Evolutionary conservation across 371 early-diverging fungal genomes (phyloP).

Genomic region (Mucor velutinosus): DNA sequence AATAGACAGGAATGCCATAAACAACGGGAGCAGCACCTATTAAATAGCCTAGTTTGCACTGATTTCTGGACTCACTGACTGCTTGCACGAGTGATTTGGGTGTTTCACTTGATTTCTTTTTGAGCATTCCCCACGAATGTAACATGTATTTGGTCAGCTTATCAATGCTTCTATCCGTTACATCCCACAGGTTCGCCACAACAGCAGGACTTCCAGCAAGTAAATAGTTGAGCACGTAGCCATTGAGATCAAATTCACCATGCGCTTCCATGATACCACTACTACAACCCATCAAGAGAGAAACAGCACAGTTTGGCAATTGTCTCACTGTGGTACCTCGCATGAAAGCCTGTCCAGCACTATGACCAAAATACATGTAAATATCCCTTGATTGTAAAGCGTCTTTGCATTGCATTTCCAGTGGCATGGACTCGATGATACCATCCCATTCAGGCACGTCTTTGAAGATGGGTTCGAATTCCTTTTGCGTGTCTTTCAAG

Average conservation of each 20-base stretch:
- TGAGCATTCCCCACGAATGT: conserved; percentile 69
- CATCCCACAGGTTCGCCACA: conserved; percentile 98
- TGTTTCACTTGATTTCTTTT: background rate
- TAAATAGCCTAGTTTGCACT: conserved; percentile 50
- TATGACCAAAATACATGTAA: conserved; percentile 98
- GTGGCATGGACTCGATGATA: conserved; percentile 67
- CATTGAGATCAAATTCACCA: conserved; percentile 89
- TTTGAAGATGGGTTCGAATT: conserved; percentile 65
- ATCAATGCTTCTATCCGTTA: conserved; percentile 98
- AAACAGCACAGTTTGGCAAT: conserved; percentile 69
- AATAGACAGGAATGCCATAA: conserved; percentile 89
- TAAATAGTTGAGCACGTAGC: conserved; percentile 79
- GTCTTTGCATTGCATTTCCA: conserved; percentile 62
- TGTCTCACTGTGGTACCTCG: conserved; percentile 66
- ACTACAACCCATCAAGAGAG: conserved; percentile 92
- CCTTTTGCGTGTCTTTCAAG: conserved; percentile 76
- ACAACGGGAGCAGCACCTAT: conserved; percentile 89
- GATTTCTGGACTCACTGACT: conserved; percentile 70
- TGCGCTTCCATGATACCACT: conserved; percentile 71
- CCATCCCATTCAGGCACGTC: conserved; percentile 70
- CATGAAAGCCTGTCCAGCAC: conserved; percentile 91
- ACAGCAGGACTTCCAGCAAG: conserved; percentile 86
- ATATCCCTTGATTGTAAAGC: conserved; percentile 64
- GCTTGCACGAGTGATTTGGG: conserved; percentile 73
- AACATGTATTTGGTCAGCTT: conserved; percentile 75